phyloP scores from a whole-genome alignment of 148 eudicot genomes.

The Bassia scoparia region DNA sequence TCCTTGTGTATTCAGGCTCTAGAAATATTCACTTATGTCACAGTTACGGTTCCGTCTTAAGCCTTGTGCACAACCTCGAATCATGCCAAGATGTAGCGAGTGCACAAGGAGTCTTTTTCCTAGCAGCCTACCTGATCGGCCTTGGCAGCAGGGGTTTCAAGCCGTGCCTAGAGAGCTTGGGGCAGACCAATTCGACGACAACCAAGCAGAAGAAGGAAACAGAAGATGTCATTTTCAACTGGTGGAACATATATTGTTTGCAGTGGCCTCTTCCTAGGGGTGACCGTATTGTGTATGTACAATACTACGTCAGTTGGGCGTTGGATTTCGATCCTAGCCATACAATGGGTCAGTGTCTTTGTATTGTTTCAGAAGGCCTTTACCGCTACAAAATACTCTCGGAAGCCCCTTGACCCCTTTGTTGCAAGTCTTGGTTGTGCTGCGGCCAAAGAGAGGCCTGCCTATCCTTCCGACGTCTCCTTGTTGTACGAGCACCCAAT shows the following conservation, averaged over 20 bases:
- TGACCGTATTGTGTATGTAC: constrained; percentile 70
- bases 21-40: constrained; percentile 57
- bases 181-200: constrained; percentile 73
- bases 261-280: constrained; percentile 56
- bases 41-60: constrained; percentile 53
- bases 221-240: constrained; percentile 78
- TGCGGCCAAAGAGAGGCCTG: constrained; percentile 47
- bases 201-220: constrained; percentile 42
- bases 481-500: constrained; percentile 27
- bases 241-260: constrained; percentile 77
- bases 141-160: constrained; percentile 60
- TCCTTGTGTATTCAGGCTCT: constrained; percentile 43
- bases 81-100: constrained; percentile 34
- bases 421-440: constrained; percentile 67
- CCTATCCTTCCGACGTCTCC: constrained; percentile 37
- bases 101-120: constrained; percentile 45
- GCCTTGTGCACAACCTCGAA: constrained; percentile 37
- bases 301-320: constrained; percentile 57
- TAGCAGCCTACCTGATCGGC: constrained; percentile 54
- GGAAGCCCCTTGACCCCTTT: constrained; percentile 70
- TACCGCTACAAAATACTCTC: constrained; percentile 51
- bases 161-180: constrained; percentile 60
- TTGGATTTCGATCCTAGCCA: constrained; percentile 50
- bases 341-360: constrained; percentile 41
- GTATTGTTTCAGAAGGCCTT: constrained; percentile 62